Percentiles rank a stretch among this genome's conserved stretches.
Evolutionary conservation across 2,329 filamentous ascomycete genomes (phyloP).

Genomic region (Fusarium sp.): DNA sequence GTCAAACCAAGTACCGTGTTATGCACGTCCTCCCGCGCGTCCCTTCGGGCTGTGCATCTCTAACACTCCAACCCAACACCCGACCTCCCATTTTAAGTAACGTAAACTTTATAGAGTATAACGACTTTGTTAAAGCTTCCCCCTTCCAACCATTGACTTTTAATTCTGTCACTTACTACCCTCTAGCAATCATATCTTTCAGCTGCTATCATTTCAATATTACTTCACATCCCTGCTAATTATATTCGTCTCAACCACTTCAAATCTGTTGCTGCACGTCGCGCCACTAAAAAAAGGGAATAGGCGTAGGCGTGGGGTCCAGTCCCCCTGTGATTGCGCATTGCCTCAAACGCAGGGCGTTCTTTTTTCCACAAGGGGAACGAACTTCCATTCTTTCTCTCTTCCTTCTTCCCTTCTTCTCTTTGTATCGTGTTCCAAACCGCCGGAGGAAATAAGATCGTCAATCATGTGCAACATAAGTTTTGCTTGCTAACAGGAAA

Average conservation of each 20-base stretch:
- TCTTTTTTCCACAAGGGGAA: conserved; percentile 5
- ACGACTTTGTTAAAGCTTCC: conserved; percentile 12
- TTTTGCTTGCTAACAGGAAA: conserved; percentile 31
- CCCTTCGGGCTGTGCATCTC: conserved; percentile 17
- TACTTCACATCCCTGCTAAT: conserved; percentile 16
- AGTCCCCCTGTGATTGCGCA: conserved; percentile 34
- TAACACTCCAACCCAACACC: background rate
- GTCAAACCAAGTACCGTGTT: background rate
- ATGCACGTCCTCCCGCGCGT: conserved; percentile 8
- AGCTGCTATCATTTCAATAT: background rate
- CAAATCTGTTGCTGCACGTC: conserved; percentile 23
- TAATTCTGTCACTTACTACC: background rate
- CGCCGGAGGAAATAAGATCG: conserved; percentile 7
- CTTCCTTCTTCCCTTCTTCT: conserved; percentile 1
- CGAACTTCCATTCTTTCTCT: background rate
- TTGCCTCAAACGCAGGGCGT: conserved; percentile 34
- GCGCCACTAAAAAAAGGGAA: conserved; percentile 42
- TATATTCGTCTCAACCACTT: conserved; percentile 20
- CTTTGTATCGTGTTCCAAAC: conserved; percentile 9
- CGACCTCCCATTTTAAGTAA: conserved; percentile 10
- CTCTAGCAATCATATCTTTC: background rate
- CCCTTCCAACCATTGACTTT: conserved; percentile 10
- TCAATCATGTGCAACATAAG: conserved; percentile 40
- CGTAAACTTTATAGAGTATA: conserved; percentile 7
- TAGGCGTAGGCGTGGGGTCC: conserved; percentile 31